Percentiles rank a stretch among this genome's conserved stretches.
These are phyloP conservation scores for Colletotrichum simmondsii DNA, from an alignment of 2,329 filamentous ascomycete genomes.

Conservation along the genomic window DNA sequence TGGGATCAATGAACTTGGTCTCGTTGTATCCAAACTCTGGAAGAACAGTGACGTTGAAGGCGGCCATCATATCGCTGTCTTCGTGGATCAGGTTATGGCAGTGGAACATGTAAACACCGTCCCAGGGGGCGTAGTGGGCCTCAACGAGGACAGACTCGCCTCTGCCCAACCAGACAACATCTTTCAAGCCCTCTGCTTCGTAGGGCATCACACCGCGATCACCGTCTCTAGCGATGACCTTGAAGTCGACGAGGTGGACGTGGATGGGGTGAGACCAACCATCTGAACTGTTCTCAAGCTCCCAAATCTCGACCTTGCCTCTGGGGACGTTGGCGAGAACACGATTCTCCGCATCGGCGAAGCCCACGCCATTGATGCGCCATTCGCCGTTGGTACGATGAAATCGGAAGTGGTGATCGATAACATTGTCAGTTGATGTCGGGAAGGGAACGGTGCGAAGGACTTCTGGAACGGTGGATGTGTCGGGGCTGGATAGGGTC, in stretches of 20 bases:
- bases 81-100: slow-evolving; percentile 55
- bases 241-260: slow-evolving; percentile 69
- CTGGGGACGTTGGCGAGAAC: slow-evolving; percentile 58
- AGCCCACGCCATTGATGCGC: slow-evolving; percentile 61
- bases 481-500: slow-evolving; percentile 45
- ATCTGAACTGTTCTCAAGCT: slow-evolving; percentile 59
- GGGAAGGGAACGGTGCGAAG: slow-evolving; percentile 53
- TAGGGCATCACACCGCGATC: slow-evolving; percentile 58
- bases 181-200: slow-evolving; percentile 65
- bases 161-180: slow-evolving; percentile 64
- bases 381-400: slow-evolving; percentile 55
- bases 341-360: slow-evolving; percentile 56
- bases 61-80: slow-evolving; percentile 58
- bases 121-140: slow-evolving; percentile 14
- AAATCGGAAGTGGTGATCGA: slow-evolving; percentile 58
- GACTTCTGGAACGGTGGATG: slow-evolving; percentile 44
- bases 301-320: slow-evolving; percentile 60
- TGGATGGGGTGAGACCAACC: slow-evolving; percentile 66
- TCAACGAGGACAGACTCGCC: slow-evolving; percentile 58
- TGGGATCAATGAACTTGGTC: slow-evolving; percentile 22
- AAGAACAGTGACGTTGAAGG: slow-evolving; percentile 55
- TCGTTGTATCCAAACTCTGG: slow-evolving; percentile 40
- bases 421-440: slow-evolving; percentile 40
- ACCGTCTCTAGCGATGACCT: slow-evolving; percentile 59
- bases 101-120: slow-evolving; percentile 14